Conservation (phyloP, 2,329 filamentous ascomycete genomes). For the Pseudogymnoascus sp. region DNA sequence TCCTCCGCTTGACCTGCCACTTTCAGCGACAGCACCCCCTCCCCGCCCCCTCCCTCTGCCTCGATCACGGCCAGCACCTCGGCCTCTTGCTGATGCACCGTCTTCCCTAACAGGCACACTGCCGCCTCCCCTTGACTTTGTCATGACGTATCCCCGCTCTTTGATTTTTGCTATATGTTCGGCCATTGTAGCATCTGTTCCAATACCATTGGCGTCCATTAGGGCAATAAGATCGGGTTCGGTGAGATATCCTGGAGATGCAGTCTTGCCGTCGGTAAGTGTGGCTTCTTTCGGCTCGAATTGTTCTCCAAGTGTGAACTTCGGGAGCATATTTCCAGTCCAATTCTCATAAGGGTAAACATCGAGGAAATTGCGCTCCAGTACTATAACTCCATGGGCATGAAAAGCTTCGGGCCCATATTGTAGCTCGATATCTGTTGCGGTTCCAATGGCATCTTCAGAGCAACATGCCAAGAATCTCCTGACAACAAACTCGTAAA, state of each 20-base stretch:
- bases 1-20: constrained; percentile 36
- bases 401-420: constrained; percentile 75
- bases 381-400: constrained; percentile 72
- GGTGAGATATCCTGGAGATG: constrained; percentile 75
- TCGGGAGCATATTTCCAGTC: constrained; percentile 79
- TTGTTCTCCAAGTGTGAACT: constrained; percentile 67
- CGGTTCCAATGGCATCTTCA: constrained; percentile 79
- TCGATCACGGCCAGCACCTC: constrained; percentile 28
- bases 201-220: constrained; percentile 98
- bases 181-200: constrained; percentile 97
- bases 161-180: constrained; percentile 97
- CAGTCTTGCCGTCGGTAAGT: constrained; percentile 86
- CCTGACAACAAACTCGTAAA: constrained; percentile 89
- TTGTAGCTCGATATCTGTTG: constrained; percentile 73
- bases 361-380: constrained; percentile 87
- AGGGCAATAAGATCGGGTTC: constrained; percentile 91
- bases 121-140: constrained; percentile 40
- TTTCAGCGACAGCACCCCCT: constrained; percentile 31
- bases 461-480: constrained; percentile 94
- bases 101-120: constrained; percentile 30
- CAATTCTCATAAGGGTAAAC: constrained; percentile 96
- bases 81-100: constrained; percentile 26
- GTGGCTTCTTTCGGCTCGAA: constrained; percentile 85
- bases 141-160: constrained; percentile 74
- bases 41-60: constrained; percentile 27